Conservation (phyloP, 73 alveolate genomes). For the Durusdinium trenchii region DNA sequence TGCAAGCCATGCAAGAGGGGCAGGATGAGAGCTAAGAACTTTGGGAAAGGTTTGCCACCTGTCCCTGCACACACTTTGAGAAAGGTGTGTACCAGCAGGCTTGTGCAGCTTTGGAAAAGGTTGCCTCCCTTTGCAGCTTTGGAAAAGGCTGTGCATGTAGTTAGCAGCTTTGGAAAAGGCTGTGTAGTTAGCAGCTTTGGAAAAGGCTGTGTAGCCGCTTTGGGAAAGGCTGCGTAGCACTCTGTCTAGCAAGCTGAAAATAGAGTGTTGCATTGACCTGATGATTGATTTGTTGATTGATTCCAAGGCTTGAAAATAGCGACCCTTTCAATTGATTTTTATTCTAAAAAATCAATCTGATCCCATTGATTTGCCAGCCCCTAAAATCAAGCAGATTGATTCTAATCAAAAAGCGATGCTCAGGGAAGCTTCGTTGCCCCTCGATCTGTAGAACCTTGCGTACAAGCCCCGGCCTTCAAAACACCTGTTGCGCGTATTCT, state of each 20-base stretch:
- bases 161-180: neutral
- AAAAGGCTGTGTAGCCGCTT: too few relatives aligned
- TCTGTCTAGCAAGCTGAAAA: too few relatives aligned
- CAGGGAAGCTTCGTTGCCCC: too few relatives aligned
- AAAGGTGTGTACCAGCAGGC: neutral
- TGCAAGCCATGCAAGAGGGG: neutral
- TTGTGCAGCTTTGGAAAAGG: constrained; percentile 3
- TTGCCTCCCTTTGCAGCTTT: neutral
- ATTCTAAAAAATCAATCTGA: neutral
- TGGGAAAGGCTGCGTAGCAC: too few relatives aligned
- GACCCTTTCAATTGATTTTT: neutral
- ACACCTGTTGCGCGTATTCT: too few relatives aligned
- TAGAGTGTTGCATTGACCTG: neutral
- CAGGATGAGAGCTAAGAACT: neutral
- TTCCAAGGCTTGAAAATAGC: neutral
- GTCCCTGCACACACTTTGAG: neutral
- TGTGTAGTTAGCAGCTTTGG: neutral
- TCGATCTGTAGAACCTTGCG: too few relatives aligned
- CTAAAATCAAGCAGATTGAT: neutral
- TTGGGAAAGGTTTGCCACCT: neutral
- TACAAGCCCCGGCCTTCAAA: too few relatives aligned
- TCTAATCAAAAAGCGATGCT: constrained; percentile 17
- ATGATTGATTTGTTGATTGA: neutral
- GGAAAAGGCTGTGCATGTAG: neutral
- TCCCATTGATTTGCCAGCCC: neutral